Evolutionary conservation across 164 flowering plant genomes (phyloP).

Genomic region (Nelumbo lutea): DNA sequence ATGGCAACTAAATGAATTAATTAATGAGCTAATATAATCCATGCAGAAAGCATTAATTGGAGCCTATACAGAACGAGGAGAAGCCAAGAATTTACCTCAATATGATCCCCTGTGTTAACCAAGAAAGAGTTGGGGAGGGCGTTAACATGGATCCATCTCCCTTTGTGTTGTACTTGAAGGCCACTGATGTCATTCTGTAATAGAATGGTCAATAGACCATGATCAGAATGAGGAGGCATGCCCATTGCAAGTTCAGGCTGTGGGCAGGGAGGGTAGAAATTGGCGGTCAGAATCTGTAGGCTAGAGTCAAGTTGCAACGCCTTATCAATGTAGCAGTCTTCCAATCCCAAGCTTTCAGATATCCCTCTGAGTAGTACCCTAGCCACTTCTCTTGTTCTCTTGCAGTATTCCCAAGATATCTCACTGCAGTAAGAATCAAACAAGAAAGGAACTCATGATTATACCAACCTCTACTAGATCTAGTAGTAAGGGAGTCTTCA

Average conservation of each 20-base stretch:
- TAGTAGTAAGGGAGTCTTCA: too few relatives aligned
- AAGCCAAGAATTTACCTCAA: slow-evolving; percentile 31
- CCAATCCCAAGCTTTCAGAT: slow-evolving; percentile 55
- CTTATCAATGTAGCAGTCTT: slow-evolving; percentile 29
- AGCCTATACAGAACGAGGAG: too few relatives aligned
- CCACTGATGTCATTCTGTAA: slow-evolving; percentile 49
- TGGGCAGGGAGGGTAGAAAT: slow-evolving; percentile 65
- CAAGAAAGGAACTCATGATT: too few relatives aligned
- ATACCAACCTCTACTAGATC: too few relatives aligned
- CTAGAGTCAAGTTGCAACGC: slow-evolving; percentile 27
- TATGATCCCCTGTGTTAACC: slow-evolving; percentile 58
- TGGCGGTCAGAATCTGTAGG: slow-evolving; percentile 33
- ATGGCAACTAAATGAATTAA: too few relatives aligned
- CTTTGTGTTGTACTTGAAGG: slow-evolving; percentile 52
- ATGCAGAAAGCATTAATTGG: too few relatives aligned
- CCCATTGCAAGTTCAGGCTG: slow-evolving; percentile 64
- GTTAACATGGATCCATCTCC: slow-evolving; percentile 54
- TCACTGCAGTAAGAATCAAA: slow-evolving; percentile 27
- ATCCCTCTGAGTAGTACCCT: slow-evolving; percentile 34
- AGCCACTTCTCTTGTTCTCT: slow-evolving; percentile 24
- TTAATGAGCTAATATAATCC: too few relatives aligned
- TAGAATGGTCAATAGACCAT: slow-evolving; percentile 59
- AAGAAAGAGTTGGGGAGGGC: slow-evolving; percentile 49
- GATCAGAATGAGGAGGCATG: slow-evolving; percentile 63
- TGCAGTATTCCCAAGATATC: slow-evolving; percentile 31